Evolutionary conservation across 495 filamentous ascomycete genomes (phyloP), one percentile per base, ranked within the genome.

Genomic region (Aspergillus asperescens): DNA sequence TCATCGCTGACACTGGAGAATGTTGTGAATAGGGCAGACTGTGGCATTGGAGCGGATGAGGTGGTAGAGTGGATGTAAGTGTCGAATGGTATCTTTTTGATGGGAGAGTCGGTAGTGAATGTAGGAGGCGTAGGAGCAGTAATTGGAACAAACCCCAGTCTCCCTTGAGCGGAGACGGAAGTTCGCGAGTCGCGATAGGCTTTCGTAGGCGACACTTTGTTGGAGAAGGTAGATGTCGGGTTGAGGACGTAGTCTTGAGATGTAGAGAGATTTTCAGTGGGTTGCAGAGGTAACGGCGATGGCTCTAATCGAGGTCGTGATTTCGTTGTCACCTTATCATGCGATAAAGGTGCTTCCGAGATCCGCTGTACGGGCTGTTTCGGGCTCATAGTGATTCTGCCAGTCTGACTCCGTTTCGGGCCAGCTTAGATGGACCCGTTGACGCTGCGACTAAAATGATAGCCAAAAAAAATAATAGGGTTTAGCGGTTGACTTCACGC

Each of bases 51-150:
- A n/a, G 62, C 59, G 71, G 62, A 61, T 73, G 22, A 76, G 76
- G 63, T 79, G 79, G 56, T 71, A 70, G n/a, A 75, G 77, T 64
- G 62, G 10, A 56, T 39, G 51, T 65, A 64, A 20, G 62, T 57
- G n/a, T 60, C 57, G 68, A 83, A 79, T 32, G 81, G 59, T 7
- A 84, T 77, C 60, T 86, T 89, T 76, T 96, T 96, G 60, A 83
- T 73, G 23, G 87, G 88, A 12, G 90, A 93, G 70, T 93, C 90
- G n/a, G 89, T 95, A 41, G 77, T 76, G 59, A 86, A 86, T 52
- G 69, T 73, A 32, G 80, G 74, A 48, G 77, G 70, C 52, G 69
- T 63, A 16, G 90, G 89, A 4, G 88, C 88, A 44, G 83, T 83
- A 67, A 94, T 89, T 39, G 83, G 78, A 48, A 90, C 65, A 56